These are phyloP conservation scores for Cantharellus anzutake DNA, from an alignment of 768 basidiomycete genomes.

Conservation along the genomic window DNA sequence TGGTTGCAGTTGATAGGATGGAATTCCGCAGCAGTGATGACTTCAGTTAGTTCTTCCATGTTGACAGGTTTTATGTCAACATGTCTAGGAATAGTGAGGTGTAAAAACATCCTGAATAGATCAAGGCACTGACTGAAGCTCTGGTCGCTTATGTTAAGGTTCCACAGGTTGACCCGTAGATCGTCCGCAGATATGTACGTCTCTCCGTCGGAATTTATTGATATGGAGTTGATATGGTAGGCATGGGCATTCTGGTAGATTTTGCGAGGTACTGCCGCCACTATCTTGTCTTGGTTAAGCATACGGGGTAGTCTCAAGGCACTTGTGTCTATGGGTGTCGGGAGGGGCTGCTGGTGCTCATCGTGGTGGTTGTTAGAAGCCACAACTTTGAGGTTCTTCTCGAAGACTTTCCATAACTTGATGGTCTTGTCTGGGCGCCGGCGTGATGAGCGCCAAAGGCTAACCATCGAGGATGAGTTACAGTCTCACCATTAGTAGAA, in stretches of 20 bases:
- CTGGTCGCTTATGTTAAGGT: constrained; percentile 93
- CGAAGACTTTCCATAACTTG: constrained; percentile 99
- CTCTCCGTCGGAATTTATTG: constrained; percentile 97
- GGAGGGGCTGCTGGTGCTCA: constrained; percentile 42
- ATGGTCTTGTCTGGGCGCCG: constrained; percentile 79
- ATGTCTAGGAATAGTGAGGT: constrained; percentile 45
- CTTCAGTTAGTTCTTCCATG: constrained; percentile 99
- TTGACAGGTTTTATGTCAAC: constrained; percentile 99
- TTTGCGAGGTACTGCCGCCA: constrained; percentile 94
- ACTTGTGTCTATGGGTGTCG: constrained; percentile 35
- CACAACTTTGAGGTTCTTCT: constrained; percentile 88
- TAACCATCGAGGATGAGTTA: background rate
- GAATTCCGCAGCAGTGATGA: constrained; percentile 99
- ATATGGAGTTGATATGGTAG: constrained; percentile 99
- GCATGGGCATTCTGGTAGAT: constrained; percentile 99
- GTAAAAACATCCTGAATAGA: background rate
- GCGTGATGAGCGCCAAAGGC: background rate
- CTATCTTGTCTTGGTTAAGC: constrained; percentile 90
- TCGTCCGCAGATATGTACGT: constrained; percentile 99
- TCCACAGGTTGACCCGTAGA: constrained; percentile 94
- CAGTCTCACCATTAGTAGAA: constrained; percentile 74
- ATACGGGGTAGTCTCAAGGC: constrained; percentile 80
- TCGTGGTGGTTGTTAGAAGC: constrained; percentile 90
- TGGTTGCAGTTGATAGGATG: constrained; percentile 94
- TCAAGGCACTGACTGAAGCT: constrained; percentile 74